Base-by-base conservation (phyloP, 148 eudicot genomes). In the Spergularia marina region DNA sequence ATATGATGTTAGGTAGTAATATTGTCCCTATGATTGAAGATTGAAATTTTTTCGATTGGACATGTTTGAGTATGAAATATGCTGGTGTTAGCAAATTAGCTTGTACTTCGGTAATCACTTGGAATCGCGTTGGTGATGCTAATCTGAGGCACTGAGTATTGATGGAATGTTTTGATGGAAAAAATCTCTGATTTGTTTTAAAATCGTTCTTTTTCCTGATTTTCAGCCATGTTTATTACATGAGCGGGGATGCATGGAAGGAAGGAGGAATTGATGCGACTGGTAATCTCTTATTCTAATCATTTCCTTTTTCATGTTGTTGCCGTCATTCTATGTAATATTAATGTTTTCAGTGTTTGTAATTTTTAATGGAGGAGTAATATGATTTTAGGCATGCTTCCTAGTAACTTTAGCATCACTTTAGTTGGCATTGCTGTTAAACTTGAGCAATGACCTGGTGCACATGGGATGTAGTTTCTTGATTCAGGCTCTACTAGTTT, bases 211-310 rank as follows among this genome's bases (percentile, higher is more conserved):
- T 6, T 6, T n/a, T 65, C 60, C 60, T 64, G 73, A 62, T 44
- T 79, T 78, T 68, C 82, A 96, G 99, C 87, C 99, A 96, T 89
- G 89, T 92, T 64, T 92, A 92, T 82, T 96, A 96, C 89, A 91
- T 92, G 99, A 96, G 99, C 76, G 99, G 99, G 54, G 99, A 96
- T 86, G 96, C 98, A 73, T 96, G 99, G 99, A 96, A 96, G 86
- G 99, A 96, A 76, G 99, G 99, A 81, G 99, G 99, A 64, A 96
- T 96, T 70, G 99, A 96, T 84, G 97, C 97, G 56, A 96, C 98
- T 59, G 99, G 99, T 96, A 83, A 85, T 82, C 75, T 73, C 81
- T 75, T 62, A 25, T 65, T 78, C 25, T 61, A 77, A 13, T 83
- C 67, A n/a, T 51, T 64, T n/a, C 14, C 2, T 15, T 23, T 20